A percentile compares a stretch with the other conserved stretches of the same genome.
phyloP scores from a whole-genome alignment of 1,284 basidiomycete genomes.

The Afroboletus lepidellus region DNA sequence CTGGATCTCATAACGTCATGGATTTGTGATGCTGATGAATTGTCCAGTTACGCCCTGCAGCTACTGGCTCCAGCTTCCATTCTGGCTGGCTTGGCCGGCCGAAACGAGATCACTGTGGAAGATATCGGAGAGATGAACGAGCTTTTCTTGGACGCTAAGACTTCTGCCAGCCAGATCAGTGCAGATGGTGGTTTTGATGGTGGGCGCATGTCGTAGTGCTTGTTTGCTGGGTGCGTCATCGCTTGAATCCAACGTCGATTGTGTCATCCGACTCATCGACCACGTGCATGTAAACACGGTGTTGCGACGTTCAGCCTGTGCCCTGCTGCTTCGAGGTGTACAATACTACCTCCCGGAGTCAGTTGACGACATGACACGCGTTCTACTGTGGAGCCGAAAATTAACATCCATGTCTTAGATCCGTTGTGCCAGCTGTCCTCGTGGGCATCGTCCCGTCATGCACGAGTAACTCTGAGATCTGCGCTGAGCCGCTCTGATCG shows the following conservation, averaged over 20 bases:
- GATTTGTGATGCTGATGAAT: slow-evolving; percentile 5
- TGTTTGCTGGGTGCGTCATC: slow-evolving; percentile 8
- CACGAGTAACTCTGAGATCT: slow-evolving; percentile 1
- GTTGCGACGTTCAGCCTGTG: neutral
- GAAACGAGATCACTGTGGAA: slow-evolving; percentile 78
- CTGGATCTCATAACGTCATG: slow-evolving; percentile 5
- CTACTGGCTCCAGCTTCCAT: slow-evolving; percentile 92
- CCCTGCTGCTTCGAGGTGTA: neutral
- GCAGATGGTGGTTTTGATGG: slow-evolving; percentile 25
- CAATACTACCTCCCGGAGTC: neutral
- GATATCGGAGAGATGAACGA: slow-evolving; percentile 92
- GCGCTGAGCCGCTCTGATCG: neutral
- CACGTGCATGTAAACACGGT: slow-evolving; percentile 6
- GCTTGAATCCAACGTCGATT: slow-evolving; percentile 5
- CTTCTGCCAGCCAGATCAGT: slow-evolving; percentile 59
- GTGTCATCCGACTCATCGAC: neutral
- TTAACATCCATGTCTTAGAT: slow-evolving; percentile 14
- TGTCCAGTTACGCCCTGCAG: slow-evolving; percentile 83
- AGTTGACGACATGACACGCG: slow-evolving; percentile 5
- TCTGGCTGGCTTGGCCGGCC: slow-evolving; percentile 74
- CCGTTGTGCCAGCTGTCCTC: slow-evolving; percentile 9
- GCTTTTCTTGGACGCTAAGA: slow-evolving; percentile 93
- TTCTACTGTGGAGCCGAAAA: slow-evolving; percentile 4
- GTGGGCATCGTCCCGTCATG: slow-evolving; percentile 3
- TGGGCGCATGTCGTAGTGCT: slow-evolving; percentile 25